Evolutionary conservation across 768 basidiomycete genomes (phyloP), one percentile per base, ranked within the genome.

Genomic region (Glaciozyma antarctica): DNA sequence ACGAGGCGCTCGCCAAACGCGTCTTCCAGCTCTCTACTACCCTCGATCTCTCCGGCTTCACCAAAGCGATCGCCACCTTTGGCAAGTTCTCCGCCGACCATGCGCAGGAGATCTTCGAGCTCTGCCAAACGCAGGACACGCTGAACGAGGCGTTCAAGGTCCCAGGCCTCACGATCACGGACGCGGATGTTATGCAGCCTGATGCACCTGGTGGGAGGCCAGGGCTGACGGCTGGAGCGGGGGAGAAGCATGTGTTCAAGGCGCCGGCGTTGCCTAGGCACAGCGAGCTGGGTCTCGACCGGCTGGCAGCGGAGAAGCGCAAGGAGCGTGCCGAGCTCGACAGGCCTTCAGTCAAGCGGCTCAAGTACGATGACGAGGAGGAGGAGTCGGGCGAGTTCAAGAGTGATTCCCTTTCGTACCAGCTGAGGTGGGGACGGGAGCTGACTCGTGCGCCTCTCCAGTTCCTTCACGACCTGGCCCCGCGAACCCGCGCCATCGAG

Each of bases 281-380:
- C 0, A 95, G 93, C 8, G 73, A 89, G 5, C 83, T 97, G 1
- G 93, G 94, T 5, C 80, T 98, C 9, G 93, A 99, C 74, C 82
- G 82, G 30, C 81, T 98, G 3, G 95, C 95, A 0, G 84, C 82
- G 56, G 90, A 95, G 75, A 99, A 97, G 77, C 80, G 90, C 61
- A 76, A 73, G 24, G 77, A 76, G 43, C 62, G 65, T 48, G 61
- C 56, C 32, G 56, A 84, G 82, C 2, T 84, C 83, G 17, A 81
- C 68, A 17, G 73, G 80, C 58, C 77, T 78, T 21, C 43, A 0
- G 43, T 45, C 12, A 84, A 82, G 71, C 79, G 88, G 70, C 88
- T 92, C 78, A 87, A 81, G 70, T 80, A 81, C 3, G 82, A 83
- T 44, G 83, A 79, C 26, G 71, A 84, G 52, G 81, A 80, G 22